Conservation (phyloP, 2,329 filamentous ascomycete species). For the Pseudogymnoascus sp. region DNA sequence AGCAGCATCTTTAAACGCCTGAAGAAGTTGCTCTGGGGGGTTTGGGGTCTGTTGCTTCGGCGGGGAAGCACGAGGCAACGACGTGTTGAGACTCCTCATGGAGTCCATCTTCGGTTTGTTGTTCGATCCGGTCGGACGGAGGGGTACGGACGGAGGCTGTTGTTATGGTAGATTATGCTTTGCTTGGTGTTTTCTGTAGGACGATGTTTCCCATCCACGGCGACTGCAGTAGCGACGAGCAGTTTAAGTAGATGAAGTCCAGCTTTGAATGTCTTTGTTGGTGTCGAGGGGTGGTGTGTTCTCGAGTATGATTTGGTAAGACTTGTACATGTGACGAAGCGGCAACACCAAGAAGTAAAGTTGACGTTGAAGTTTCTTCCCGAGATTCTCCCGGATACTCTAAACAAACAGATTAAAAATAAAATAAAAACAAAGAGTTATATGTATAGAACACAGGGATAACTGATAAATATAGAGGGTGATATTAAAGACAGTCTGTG, state of each 20-base stretch:
- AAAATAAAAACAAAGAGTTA: not conserved
- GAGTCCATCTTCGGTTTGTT: slow-evolving; percentile 46
- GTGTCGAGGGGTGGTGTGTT: not conserved
- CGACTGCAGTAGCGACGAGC: not conserved
- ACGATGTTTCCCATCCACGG: not conserved
- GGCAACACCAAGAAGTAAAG: slow-evolving; percentile 3
- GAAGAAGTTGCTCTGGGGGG: slow-evolving; percentile 62
- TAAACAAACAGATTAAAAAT: not conserved
- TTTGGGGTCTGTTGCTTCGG: slow-evolving; percentile 36
- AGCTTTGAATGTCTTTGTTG: not conserved
- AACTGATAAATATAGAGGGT: not conserved
- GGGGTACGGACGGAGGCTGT: slow-evolving; percentile 1
- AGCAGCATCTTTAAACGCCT: slow-evolving; percentile 86
- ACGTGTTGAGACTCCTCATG: slow-evolving; percentile 56
- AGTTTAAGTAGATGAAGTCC: not conserved
- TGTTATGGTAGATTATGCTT: not conserved
- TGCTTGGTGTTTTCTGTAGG: not conserved
- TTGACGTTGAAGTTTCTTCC: slow-evolving; percentile 5
- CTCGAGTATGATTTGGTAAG: slow-evolving; percentile 1
- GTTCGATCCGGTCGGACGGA: not conserved
- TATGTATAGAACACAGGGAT: not conserved
- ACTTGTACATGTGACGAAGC: slow-evolving; percentile 6
- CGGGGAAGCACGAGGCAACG: slow-evolving; percentile 46
- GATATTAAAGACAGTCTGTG: not conserved
- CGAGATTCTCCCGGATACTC: not conserved